phyloP scores from a whole-genome alignment of 2,329 filamentous ascomycete species.

The Apiospora hydei region DNA sequence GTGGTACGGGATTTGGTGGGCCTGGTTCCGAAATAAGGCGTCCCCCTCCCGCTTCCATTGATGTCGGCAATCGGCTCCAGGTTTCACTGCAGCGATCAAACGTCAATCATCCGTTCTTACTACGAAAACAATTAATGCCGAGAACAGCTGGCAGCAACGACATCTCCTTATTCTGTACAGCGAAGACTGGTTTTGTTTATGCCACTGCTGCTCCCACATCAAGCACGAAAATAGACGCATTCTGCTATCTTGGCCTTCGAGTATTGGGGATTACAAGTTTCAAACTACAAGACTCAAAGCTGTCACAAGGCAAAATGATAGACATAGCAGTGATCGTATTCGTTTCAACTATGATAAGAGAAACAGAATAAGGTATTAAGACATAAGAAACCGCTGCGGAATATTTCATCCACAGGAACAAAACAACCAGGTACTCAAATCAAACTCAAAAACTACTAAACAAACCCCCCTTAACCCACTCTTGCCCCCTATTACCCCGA shows the following conservation, averaged over 20 bases:
- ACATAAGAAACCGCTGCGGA: slow-evolving; percentile 6
- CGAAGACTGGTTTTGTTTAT: not conserved
- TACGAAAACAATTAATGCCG: slow-evolving; percentile 5
- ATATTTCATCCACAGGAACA: slow-evolving; percentile 1
- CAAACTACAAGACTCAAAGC: too few relatives aligned
- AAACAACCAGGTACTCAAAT: slow-evolving; percentile 9
- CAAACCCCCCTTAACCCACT: not conserved
- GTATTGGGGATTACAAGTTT: not conserved
- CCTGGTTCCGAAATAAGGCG: not conserved
- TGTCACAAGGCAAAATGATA: too few relatives aligned
- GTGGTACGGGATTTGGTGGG: not conserved
- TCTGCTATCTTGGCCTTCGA: not conserved
- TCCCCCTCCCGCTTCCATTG: not conserved
- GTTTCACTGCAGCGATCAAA: slow-evolving; percentile 20
- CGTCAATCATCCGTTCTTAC: not conserved
- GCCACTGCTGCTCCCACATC: not conserved
- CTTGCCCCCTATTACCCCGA: not conserved
- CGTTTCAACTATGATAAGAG: not conserved
- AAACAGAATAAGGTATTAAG: not conserved
- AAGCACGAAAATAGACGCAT: too few relatives aligned
- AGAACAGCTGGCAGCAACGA: not conserved
- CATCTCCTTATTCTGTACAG: not conserved
- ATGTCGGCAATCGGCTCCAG: not conserved
- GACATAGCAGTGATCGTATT: not conserved
- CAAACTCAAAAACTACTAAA: not conserved